Evolutionary conservation across 2,329 filamentous ascomycete genomes (phyloP).

Genomic region (Monosporascus sp.): DNA sequence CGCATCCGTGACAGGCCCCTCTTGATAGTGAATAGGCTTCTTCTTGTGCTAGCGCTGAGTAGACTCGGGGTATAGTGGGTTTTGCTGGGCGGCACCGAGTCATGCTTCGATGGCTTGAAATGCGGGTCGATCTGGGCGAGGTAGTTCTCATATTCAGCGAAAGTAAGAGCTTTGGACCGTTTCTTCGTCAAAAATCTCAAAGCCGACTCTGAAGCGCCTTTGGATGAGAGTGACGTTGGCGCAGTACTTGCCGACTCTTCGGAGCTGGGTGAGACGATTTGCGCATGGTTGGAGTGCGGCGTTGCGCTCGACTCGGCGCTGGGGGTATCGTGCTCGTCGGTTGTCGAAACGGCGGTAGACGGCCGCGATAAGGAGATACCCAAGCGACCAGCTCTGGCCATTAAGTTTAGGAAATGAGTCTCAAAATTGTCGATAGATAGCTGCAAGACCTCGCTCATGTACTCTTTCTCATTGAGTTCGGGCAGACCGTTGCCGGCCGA

Average conservation of each 20-base stretch:
- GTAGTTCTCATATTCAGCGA: conserved; percentile 48
- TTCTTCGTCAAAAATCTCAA: conserved; percentile 21
- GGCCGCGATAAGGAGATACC: conserved; percentile 28
- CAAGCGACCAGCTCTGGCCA: conserved; percentile 28
- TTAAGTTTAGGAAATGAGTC: conserved; percentile 23
- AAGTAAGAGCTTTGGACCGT: conserved; percentile 36
- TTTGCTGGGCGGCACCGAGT: conserved; percentile 26
- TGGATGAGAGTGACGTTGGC: conserved; percentile 38
- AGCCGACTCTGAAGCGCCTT: conserved; percentile 22
- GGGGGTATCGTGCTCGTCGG: conserved; percentile 31
- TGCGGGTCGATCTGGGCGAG: conserved; percentile 38
- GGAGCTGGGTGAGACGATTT: conserved; percentile 38
- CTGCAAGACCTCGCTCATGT: conserved; percentile 22
- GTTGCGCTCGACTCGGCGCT: conserved; percentile 38
- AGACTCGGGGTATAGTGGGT: conserved; percentile 32
- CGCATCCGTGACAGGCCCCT: conserved; percentile 39
- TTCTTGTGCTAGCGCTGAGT: conserved; percentile 39
- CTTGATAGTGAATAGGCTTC: conserved; percentile 39
- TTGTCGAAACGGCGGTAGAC: conserved; percentile 18
- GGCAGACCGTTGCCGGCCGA: conserved; percentile 12
- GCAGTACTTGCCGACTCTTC: conserved; percentile 33
- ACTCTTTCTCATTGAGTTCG: conserved; percentile 24
- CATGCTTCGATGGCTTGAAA: conserved; percentile 36
- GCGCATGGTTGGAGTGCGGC: conserved; percentile 34
- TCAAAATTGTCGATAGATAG: conserved; percentile 14